Conservation (phyloP, 768 basidiomycete species). For the Collybia nuda region DNA sequence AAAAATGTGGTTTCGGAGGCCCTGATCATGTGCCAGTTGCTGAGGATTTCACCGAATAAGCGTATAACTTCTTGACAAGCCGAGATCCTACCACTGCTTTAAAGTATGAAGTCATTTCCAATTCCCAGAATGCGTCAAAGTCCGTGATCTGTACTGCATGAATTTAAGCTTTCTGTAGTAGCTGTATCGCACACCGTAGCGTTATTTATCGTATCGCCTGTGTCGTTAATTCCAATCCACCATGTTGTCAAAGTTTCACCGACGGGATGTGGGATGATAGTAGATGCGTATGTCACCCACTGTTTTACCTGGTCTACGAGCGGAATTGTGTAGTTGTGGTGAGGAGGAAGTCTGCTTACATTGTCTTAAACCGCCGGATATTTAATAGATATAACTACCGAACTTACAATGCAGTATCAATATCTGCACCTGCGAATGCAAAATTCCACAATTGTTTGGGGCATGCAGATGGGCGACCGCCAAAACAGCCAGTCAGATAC, state of each 20-base stretch:
- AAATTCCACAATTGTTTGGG: constrained; percentile 53
- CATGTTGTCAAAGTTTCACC: constrained; percentile 46
- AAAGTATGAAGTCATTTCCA: constrained; percentile 50
- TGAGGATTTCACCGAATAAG: constrained; percentile 14
- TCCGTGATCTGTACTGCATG: constrained; percentile 37
- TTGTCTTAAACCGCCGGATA: neutral
- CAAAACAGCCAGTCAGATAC: constrained; percentile 51
- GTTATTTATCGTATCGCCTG: constrained; percentile 47
- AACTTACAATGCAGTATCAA: constrained; percentile 35
- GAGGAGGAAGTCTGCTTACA: constrained; percentile 38
- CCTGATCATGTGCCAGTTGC: constrained; percentile 39
- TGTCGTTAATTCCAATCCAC: constrained; percentile 65
- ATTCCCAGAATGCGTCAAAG: constrained; percentile 48
- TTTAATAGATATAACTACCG: neutral
- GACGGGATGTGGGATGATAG: constrained; percentile 41
- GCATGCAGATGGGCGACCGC: constrained; percentile 42
- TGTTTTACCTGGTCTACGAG: constrained; percentile 51
- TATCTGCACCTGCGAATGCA: constrained; percentile 54
- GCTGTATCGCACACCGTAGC: constrained; percentile 22
- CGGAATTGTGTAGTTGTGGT: constrained; percentile 45
- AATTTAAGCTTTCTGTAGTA: neutral
- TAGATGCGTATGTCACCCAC: constrained; percentile 43
- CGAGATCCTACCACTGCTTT: constrained; percentile 40
- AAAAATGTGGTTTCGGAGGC: constrained; percentile 48
- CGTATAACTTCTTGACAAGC: constrained; percentile 3